These are phyloP conservation scores for Stachybotrys elegans DNA, from an alignment of 2,329 filamentous ascomycete species.

Conservation along the genomic window DNA sequence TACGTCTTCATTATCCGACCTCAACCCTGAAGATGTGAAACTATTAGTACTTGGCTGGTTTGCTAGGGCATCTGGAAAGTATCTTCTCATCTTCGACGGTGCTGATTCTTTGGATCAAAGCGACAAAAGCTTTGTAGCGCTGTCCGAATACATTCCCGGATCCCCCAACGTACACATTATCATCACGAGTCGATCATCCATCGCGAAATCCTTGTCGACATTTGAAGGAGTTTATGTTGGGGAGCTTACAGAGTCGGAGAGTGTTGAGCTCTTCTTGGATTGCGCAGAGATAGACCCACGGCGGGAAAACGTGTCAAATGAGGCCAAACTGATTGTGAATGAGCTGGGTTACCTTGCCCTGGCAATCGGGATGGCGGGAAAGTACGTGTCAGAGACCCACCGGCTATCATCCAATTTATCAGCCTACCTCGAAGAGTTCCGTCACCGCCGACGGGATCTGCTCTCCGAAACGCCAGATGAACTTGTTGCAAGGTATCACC, in stretches of 20 bases:
- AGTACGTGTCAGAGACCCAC: conserved; percentile 3
- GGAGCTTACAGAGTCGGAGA: background rate
- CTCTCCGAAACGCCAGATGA: background rate
- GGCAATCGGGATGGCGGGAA: conserved; percentile 6
- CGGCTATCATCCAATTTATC: conserved; percentile 5
- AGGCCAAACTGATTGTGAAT: background rate
- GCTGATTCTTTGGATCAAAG: background rate
- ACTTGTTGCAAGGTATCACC: background rate
- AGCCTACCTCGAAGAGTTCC: conserved; percentile 5
- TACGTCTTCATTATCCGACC: background rate
- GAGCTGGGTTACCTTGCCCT: conserved; percentile 6
- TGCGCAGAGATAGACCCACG: background rate
- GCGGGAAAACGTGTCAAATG: background rate
- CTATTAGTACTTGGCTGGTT: background rate
- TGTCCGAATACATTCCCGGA: background rate
- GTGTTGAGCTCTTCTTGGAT: background rate
- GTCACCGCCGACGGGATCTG: background rate
- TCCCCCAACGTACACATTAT: background rate
- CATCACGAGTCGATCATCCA: background rate
- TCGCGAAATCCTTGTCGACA: background rate
- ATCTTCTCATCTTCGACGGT: background rate
- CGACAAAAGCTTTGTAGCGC: background rate
- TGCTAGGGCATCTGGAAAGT: background rate
- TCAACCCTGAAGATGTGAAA: background rate
- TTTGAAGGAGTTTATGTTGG: background rate